Evolutionary conservation across 768 basidiomycete genomes (phyloP), one percentile per base, ranked within the genome.

Genomic region (Lanmaoa rubissima): DNA sequence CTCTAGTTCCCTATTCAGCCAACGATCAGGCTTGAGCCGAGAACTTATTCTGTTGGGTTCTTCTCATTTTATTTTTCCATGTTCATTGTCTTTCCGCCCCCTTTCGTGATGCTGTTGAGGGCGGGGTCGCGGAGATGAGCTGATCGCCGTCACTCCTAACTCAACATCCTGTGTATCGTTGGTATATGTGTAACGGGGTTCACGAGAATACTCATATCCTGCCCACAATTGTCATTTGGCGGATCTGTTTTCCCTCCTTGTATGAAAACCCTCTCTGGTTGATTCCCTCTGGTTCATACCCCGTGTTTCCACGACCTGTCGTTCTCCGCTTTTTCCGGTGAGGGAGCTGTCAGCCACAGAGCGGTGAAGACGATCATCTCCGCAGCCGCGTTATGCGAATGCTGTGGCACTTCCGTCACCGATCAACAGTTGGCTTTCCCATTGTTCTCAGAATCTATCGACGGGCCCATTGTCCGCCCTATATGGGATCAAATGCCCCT

Each of bases 81-180:
- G 35, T 21, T 16, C 28, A 51, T 52, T 48, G 40, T 52, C 49
- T 47, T 44, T 3, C 34, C 60, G 5, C 53, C 53, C 53, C 53
- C 40, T 67, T 56, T 48, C 43, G 58, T 48, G 47, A 54, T 55
- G 55, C 60, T 69, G 60, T 62, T 24, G 60, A 17, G 54, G 28
- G 41, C 24, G 52, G 46, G n/a, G 31, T 41, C 14, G 51, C 65
- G 68, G 68, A 70, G 51, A 70, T 69, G 68, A 65, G 53, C 13
- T 61, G 67, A 65, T 69, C 58, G 60, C 68, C 67, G 65, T 62
- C 40, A 16, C 65, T 59, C 68, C 68, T 69, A 59, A 61, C 36
- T 5, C 38, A 2, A 12, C 12, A 55, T 55, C 60, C 57, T 67
- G 55, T 64, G 62, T 48, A 32, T 6, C 2, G 55, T 26, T 57